Evolutionary conservation across 306 rosid genomes (phyloP).

Genomic region (Vigna hirtella): DNA sequence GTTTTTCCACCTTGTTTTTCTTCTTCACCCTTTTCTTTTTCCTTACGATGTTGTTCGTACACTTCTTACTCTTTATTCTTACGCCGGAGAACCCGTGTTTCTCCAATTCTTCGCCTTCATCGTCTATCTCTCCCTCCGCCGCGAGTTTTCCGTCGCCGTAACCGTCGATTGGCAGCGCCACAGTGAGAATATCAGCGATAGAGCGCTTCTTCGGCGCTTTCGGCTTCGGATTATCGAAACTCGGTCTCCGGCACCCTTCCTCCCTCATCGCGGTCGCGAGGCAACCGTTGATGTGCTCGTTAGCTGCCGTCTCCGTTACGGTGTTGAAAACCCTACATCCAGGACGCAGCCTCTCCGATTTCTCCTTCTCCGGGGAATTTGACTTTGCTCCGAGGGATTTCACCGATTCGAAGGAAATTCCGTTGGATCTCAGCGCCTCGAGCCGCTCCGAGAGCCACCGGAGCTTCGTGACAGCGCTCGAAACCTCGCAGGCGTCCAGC

Average conservation of each 20-base stretch:
- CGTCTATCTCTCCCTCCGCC: background rate
- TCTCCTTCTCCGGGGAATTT: slow-evolving; percentile 38
- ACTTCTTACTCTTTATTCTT: slow-evolving; percentile 42
- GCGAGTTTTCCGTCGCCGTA: background rate
- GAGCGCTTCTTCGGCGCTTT: slow-evolving; percentile 77
- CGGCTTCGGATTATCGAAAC: slow-evolving; percentile 54
- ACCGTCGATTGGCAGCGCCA: slow-evolving; percentile 68
- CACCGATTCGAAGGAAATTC: slow-evolving; percentile 14
- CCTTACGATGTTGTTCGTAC: slow-evolving; percentile 15
- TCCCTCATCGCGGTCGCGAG: slow-evolving; percentile 48
- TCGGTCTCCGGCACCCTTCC: slow-evolving; percentile 42
- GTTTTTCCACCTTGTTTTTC: slow-evolving; percentile 44
- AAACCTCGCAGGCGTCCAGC: slow-evolving; percentile 37
- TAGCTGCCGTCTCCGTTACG: slow-evolving; percentile 55
- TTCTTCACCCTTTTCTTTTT: slow-evolving; percentile 47
- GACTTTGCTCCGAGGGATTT: slow-evolving; percentile 7
- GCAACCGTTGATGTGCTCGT: slow-evolving; percentile 63
- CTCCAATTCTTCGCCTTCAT: background rate
- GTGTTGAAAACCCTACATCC: slow-evolving; percentile 58
- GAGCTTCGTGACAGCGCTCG: slow-evolving; percentile 63
- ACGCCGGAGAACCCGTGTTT: slow-evolving; percentile 16
- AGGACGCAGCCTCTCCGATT: slow-evolving; percentile 64
- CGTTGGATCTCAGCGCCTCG: slow-evolving; percentile 49
- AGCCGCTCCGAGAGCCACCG: slow-evolving; percentile 70
- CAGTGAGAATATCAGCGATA: slow-evolving; percentile 72